Conservation (phyloP, 2,329 filamentous ascomycete genomes). For the Ramularia endophylla region DNA sequence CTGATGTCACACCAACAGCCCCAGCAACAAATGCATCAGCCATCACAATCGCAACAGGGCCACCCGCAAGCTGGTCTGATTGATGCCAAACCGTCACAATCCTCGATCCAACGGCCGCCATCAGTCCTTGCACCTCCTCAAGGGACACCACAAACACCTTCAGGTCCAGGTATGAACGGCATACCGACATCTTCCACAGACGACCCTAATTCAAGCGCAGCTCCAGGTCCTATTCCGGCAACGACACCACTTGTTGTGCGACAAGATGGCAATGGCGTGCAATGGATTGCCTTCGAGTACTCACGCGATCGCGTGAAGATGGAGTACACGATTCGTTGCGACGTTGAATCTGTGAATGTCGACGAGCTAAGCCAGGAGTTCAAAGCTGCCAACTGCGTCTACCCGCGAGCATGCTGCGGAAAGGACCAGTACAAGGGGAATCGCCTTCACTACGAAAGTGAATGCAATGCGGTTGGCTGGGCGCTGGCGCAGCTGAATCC, state of each 20-base stretch:
- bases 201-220: slow-evolving; percentile 79
- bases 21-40: slow-evolving; percentile 21
- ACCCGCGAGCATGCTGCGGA: slow-evolving; percentile 86
- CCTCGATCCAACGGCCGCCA: slow-evolving; percentile 21
- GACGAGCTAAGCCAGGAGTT: slow-evolving; percentile 81
- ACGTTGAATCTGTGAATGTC: slow-evolving; percentile 93
- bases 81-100: slow-evolving; percentile 22
- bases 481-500: slow-evolving; percentile 90
- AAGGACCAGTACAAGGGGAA: slow-evolving; percentile 98
- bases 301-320: slow-evolving; percentile 96
- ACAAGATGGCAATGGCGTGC: slow-evolving; percentile 92
- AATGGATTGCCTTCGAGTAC: slow-evolving; percentile 99
- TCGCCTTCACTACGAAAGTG: slow-evolving; percentile 90
- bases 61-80: slow-evolving; percentile 23
- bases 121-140: slow-evolving; percentile 23
- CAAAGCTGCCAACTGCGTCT: slow-evolving; percentile 98
- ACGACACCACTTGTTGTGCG: slow-evolving; percentile 91
- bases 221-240: slow-evolving; percentile 91
- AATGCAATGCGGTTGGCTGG: slow-evolving; percentile 99
- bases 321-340: slow-evolving; percentile 98
- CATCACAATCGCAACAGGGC: slow-evolving; percentile 17
- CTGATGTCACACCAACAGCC: slow-evolving; percentile 51
- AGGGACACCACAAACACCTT: slow-evolving; percentile 25
- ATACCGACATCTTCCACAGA: slow-evolving; percentile 19
- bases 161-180: slow-evolving; percentile 26